Evolutionary conservation across 2,329 filamentous ascomycete species (phyloP).

Genomic region (Neonectria magnoliae): DNA sequence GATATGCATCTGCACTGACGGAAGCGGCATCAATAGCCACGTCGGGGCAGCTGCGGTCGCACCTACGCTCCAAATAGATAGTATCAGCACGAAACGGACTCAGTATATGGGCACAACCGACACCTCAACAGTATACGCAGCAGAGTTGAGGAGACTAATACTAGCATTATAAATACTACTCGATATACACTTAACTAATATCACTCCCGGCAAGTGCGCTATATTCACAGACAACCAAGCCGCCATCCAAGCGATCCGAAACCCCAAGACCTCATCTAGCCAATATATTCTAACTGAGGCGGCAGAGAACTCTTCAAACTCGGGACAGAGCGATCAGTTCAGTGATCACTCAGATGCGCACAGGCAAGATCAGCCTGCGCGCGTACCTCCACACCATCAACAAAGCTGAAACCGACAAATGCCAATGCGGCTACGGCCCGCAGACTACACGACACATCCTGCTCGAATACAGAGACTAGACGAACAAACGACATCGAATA

Average conservation of each 20-base stretch:
- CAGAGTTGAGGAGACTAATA: neutral
- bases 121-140: neutral
- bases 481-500: no score
- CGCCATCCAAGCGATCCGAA: conserved; percentile 42
- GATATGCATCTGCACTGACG: neutral
- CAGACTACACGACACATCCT: no score
- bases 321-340: neutral
- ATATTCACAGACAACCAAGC: conserved; percentile 48
- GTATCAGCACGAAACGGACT: neutral
- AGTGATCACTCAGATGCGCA: conserved; percentile 3
- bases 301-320: no score
- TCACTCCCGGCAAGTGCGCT: conserved; percentile 5
- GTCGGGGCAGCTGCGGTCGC: neutral
- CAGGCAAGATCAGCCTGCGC: conserved; percentile 8
- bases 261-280: conserved; percentile 41
- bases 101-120: neutral
- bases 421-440: neutral
- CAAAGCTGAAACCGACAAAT: neutral
- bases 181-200: neutral
- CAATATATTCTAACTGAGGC: conserved; percentile 43
- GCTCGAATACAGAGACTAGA: no score
- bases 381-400: conserved; percentile 2
- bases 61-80: neutral
- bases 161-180: neutral
- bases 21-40: neutral